Evolutionary conservation across 2,329 filamentous ascomycete genomes (phyloP), one percentile per base, ranked within the genome.

Genomic region (Seiridium cupressi): DNA sequence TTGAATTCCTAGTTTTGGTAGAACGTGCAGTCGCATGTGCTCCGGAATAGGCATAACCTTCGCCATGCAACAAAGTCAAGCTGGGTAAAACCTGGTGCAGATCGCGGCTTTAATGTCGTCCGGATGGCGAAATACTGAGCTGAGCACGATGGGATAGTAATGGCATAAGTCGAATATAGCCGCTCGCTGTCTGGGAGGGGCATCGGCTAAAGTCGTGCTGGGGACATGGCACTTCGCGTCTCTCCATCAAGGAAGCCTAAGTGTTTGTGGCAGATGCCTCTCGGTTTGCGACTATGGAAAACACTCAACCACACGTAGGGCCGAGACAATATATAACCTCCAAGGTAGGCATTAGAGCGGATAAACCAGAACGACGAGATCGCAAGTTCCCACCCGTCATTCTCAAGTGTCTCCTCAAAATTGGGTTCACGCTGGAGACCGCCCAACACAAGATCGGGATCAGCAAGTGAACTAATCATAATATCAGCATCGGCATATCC

Each of bases 391-490:
- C 38, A 42, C 38, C 13, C 7, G 7, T 42, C 38, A 13, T 13
- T 42, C 38, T 42, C 38, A 8, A 26, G 18, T 26, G 18, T 13
- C 38, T 42, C 38, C 38, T 42, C 38, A 8, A 42, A 42, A 8
- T 8, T 42, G 7, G 13, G 7, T 7, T 42, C 38, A 2, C 38
- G 38, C 38, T 42, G 38, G 38, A 8, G 38, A 42, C 13, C 38
- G 38, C n/a, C 32, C 1, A 34, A 36, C 8, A 3, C 31, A 51
- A 11, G 32, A 38, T 53, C 13, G 18, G 5, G 11, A n/a, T 51
- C 32, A 58, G 47, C 55, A 58, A 11, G 44, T 51, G 26, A 58
- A 58, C 55, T 58, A 32, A 11, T 11, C 7, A 9, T n/a, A 9
- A 8, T 11, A 11, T 51, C 13, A 44, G 6, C 13, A 8, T 9